These are phyloP conservation scores for Rosa multiflora DNA, from an alignment of 306 rosid species.

Conservation along the genomic window DNA sequence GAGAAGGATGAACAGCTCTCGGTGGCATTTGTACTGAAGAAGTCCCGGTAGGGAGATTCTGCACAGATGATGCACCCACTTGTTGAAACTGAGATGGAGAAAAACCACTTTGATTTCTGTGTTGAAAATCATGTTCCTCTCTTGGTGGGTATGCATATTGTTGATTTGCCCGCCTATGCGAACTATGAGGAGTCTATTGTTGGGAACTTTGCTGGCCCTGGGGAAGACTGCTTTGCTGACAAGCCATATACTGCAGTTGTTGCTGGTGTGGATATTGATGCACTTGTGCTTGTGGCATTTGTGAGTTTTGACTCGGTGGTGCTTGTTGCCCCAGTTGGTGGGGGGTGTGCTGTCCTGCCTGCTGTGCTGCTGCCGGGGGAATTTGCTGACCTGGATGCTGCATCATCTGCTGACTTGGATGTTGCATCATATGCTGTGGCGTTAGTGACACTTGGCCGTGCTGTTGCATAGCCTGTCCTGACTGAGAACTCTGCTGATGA, in stretches of 20 bases:
- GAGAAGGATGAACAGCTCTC: constrained; percentile 55
- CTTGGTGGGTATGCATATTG: constrained; percentile 38
- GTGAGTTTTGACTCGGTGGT: constrained; percentile 55
- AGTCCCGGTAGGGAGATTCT: constrained; percentile 51
- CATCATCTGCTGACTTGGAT: constrained; percentile 55
- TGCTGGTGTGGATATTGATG: constrained; percentile 64
- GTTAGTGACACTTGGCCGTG: constrained; percentile 34
- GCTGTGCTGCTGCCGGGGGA: constrained; percentile 30
- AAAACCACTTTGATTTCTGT: constrained; percentile 64
- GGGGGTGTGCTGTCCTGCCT: constrained; percentile 55
- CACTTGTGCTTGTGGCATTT: constrained; percentile 52
- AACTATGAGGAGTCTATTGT: constrained; percentile 49
- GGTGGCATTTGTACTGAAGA: constrained; percentile 55
- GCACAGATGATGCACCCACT: constrained; percentile 49
- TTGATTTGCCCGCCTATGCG: constrained; percentile 62
- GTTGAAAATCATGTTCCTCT: constrained; percentile 69
- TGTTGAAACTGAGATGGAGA: constrained; percentile 79
- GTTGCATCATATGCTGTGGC: constrained; percentile 51
- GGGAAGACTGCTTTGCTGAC: constrained; percentile 56
- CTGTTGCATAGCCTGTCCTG: constrained; percentile 47
- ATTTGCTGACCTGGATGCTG: constrained; percentile 56
- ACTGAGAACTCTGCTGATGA: constrained; percentile 51
- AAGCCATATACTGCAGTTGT: constrained; percentile 64
- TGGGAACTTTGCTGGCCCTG: constrained; percentile 61
- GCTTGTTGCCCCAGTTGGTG: constrained; percentile 60